Evolutionary conservation across 257 asterid genomes (phyloP), one percentile per base, ranked within the genome.

Genomic region (Capsicum chinense): DNA sequence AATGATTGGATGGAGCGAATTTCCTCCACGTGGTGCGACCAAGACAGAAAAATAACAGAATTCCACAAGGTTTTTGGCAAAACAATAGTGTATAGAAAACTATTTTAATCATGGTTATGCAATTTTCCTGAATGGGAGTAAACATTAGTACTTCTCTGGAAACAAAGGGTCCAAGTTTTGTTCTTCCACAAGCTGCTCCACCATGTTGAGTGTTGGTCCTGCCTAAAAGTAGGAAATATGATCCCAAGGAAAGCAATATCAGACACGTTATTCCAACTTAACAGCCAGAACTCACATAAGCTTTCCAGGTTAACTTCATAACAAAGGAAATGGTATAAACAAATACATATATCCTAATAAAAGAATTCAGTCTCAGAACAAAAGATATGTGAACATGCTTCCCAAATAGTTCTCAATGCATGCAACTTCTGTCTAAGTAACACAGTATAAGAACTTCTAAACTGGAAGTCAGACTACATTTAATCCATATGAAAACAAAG

Each of bases 111-210:
- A 47, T 2, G 1, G 21, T 57, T 52, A 76, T 76, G 47, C 26
- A 76, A 26, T 1, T 52, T 76, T 21, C 10, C 21, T 11, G 47
- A 76, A 52, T 3, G 50, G 48, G 56, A 33, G 64, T 21, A 26
- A 78, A 26, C 81, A 78, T 78, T 44, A 26, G 33, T 26, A 93
- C 97, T 88, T 89, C 85, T 87, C 83, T 26, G 91, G 86, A 85
- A 33, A 84, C 60, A 93, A 87, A 1, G 93, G 97, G 83, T 93
- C 97, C 86, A 94, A 85, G 83, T 83, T 86, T 80, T 90, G 95
- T 86, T 91, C 97, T 89, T 93, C 97, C 88, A 93, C 94, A 74
- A 93, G 92, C 89, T 90, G 97, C 83, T 93, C 97, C 81, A 93
- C 95, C 64, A 80, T 85, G 89, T 94, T 94, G 69, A 94, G 96